Percentiles rank a stretch among this genome's conserved stretches.
Evolutionary conservation across 2,329 filamentous ascomycete genomes (phyloP).

Genomic region (Laburnicola sp.): DNA sequence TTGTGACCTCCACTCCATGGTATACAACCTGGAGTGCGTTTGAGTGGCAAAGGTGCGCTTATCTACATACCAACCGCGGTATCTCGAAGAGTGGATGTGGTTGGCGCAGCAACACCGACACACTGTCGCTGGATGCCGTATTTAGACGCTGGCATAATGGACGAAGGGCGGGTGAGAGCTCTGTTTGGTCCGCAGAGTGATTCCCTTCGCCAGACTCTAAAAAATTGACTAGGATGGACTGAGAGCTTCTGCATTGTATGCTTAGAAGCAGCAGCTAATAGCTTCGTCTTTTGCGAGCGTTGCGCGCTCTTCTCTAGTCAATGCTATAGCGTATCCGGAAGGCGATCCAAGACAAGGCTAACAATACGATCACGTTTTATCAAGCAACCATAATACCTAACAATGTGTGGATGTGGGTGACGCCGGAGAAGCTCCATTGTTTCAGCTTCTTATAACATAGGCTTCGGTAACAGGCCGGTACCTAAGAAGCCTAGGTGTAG

Average conservation of each 20-base stretch:
- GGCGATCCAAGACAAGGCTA: slow-evolving; percentile 1
- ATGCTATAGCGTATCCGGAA: neutral
- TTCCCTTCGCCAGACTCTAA: too few species aligned
- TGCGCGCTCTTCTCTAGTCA: neutral
- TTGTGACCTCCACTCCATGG: too few species aligned
- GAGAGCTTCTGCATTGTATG: too few species aligned
- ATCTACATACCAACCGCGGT: neutral
- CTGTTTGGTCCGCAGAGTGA: too few species aligned
- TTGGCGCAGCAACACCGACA: neutral
- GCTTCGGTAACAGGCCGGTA: slow-evolving; percentile 1
- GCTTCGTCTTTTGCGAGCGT: too few species aligned
- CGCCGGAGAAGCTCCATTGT: slow-evolving; percentile 1
- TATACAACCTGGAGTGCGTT: too few species aligned
- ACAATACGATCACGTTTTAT: slow-evolving; percentile 4
- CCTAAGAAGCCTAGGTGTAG: neutral
- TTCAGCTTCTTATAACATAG: slow-evolving; percentile 1
- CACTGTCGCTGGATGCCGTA: neutral
- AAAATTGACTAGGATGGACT: too few species aligned
- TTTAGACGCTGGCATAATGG: neutral
- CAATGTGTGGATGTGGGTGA: slow-evolving; percentile 1
- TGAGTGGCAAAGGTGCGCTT: too few species aligned
- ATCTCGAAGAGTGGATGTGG: neutral
- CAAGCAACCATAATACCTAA: slow-evolving; percentile 3
- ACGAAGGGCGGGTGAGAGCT: neutral
- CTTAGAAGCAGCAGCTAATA: too few species aligned